Percentiles rank a stretch among this genome's conserved stretches.
Conservation (phyloP, 345 rosid species). For the Hibiscus syriacus region DNA sequence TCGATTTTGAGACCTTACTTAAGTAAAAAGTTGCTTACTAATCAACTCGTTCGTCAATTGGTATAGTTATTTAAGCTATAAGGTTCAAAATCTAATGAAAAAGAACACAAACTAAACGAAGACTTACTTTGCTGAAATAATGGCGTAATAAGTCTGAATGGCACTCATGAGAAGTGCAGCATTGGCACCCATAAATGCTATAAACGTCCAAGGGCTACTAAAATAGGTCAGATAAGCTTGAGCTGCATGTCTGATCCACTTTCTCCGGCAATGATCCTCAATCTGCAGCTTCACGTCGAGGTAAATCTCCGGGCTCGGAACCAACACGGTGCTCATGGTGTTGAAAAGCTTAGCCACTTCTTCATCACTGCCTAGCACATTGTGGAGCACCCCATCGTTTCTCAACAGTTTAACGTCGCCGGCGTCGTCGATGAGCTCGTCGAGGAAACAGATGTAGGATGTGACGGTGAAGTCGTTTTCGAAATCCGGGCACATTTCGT, state of each 20-base stretch:
- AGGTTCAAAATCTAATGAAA: background rate
- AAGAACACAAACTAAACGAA: background rate
- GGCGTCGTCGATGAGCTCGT: constrained; percentile 3
- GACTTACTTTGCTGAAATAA: background rate
- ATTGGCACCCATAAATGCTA: background rate
- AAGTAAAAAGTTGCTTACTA: too few relatives aligned
- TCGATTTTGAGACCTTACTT: too few relatives aligned
- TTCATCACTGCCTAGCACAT: constrained; percentile 4
- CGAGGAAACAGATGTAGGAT: background rate
- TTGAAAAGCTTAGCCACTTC: background rate
- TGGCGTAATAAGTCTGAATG: background rate
- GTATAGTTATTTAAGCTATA: too few relatives aligned
- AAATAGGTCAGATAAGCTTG: background rate
- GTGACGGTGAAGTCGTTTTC: background rate
- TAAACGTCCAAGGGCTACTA: background rate
- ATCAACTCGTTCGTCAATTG: too few relatives aligned
- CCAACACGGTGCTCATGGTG: background rate
- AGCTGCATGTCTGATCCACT: background rate
- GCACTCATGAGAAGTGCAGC: background rate
- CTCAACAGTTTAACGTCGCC: constrained; percentile 16
- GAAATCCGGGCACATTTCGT: constrained; percentile 7
- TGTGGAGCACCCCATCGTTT: constrained; percentile 3
- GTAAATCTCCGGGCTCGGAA: background rate
- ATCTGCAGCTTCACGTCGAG: background rate
- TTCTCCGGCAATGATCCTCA: background rate